These are phyloP conservation scores for Rhododendron henanense DNA, from an alignment of 148 eudicot genomes.

Conservation along the genomic window DNA sequence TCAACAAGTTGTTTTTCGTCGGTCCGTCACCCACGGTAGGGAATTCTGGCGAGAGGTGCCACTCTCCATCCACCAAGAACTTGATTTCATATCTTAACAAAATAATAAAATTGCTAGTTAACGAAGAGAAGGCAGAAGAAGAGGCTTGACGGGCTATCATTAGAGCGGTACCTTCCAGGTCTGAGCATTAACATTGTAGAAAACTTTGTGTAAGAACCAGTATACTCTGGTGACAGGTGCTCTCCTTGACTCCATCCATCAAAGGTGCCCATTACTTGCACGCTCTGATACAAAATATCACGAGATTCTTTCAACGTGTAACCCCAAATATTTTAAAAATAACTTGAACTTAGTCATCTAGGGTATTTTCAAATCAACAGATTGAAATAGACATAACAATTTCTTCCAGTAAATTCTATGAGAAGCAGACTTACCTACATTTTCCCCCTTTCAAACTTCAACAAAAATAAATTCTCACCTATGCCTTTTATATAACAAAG, in stretches of 20 bases:
- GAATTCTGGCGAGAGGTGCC: constrained; percentile 71
- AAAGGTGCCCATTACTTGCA: constrained; percentile 95
- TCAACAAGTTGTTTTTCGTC: constrained; percentile 65
- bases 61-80: constrained; percentile 91
- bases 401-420: not conserved
- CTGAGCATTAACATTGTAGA: constrained; percentile 73
- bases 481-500: not conserved
- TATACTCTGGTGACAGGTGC: constrained; percentile 78
- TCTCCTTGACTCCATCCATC: constrained; percentile 98
- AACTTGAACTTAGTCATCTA: not conserved
- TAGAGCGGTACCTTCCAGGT: constrained; percentile 67
- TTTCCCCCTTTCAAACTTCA: not conserved
- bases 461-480: not conserved
- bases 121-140: not conserved
- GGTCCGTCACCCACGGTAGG: constrained; percentile 78
- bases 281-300: constrained; percentile 48
- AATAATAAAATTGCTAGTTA: not conserved
- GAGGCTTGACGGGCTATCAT: not conserved
- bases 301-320: not conserved
- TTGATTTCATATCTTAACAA: constrained; percentile 51
- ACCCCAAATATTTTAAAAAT: not conserved
- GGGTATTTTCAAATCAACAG: not conserved
- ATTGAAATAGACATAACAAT: not conserved
- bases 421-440: not conserved
- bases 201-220: constrained; percentile 66